A percentile compares a stretch with the other conserved stretches of the same genome.
Conservation (phyloP, 1,284 basidiomycete species). For the Apiotrichum brassicae region DNA sequence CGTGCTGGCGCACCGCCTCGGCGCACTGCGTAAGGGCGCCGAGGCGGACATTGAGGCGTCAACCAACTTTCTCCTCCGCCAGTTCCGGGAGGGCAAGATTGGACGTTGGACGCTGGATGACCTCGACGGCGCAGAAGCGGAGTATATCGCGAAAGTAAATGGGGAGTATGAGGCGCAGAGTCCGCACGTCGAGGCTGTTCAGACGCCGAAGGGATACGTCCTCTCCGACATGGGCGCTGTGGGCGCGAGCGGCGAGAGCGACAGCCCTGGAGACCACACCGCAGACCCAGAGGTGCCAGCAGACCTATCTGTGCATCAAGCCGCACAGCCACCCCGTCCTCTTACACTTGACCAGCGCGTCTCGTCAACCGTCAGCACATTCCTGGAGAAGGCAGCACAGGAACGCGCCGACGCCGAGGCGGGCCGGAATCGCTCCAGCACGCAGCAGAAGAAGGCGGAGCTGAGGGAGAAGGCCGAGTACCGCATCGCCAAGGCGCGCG, state of each 20-base stretch:
- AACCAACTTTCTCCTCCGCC: conserved; percentile 69
- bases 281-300: too few relatives aligned
- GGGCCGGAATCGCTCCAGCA: conserved; percentile 10
- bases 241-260: background rate
- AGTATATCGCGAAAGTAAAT: background rate
- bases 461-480: conserved; percentile 8
- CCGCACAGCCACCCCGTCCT: background rate
- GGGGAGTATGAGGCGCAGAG: background rate
- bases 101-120: conserved; percentile 52
- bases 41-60: conserved; percentile 63
- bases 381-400: conserved; percentile 6
- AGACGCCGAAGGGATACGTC: background rate
- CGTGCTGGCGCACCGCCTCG: conserved; percentile 63
- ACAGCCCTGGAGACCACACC: background rate
- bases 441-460: conserved; percentile 15
- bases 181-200: too few relatives aligned
- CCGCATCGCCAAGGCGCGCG: conserved; percentile 6
- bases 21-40: conserved; percentile 73
- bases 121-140: conserved; percentile 26
- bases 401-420: conserved; percentile 16
- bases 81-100: conserved; percentile 69
- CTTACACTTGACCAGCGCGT: conserved; percentile 3
- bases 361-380: background rate
- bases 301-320: too few relatives aligned
- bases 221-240: conserved; percentile 6